Evolutionary conservation across 768 basidiomycete species (phyloP).

Genomic region (Rhizopogon vinicolor): DNA sequence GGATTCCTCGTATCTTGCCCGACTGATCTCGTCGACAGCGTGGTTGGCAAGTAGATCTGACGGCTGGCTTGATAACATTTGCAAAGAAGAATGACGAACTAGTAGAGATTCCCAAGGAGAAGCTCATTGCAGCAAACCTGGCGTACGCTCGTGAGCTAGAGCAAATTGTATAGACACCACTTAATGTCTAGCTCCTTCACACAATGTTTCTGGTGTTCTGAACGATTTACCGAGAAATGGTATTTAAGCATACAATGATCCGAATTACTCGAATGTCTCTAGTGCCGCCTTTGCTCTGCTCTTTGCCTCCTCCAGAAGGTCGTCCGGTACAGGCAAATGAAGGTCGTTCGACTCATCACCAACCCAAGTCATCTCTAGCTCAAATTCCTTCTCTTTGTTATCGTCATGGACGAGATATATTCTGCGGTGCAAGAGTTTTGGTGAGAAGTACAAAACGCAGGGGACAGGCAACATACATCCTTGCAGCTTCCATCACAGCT

Average conservation of each 20-base stretch:
- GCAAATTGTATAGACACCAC: conserved; percentile 69
- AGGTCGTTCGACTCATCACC: conserved; percentile 75
- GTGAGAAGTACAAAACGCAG: background rate
- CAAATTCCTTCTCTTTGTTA: conserved; percentile 97
- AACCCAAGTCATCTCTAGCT: conserved; percentile 97
- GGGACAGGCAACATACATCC: conserved; percentile 64
- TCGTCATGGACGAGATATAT: conserved; percentile 98
- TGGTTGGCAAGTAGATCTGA: conserved; percentile 78
- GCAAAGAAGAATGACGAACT: conserved; percentile 77
- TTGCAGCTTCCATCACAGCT: conserved; percentile 88
- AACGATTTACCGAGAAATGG: background rate
- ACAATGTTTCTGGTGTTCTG: background rate
- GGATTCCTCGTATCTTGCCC: background rate
- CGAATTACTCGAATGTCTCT: conserved; percentile 53
- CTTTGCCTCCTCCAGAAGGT: conserved; percentile 82
- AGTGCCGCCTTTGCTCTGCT: conserved; percentile 81
- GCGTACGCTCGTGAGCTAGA: conserved; percentile 84
- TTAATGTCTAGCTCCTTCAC: conserved; percentile 1
- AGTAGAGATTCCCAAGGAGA: conserved; percentile 81
- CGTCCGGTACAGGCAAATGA: conserved; percentile 82
- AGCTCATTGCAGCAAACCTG: conserved; percentile 73
- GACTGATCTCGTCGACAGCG: conserved; percentile 44
- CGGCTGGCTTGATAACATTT: conserved; percentile 69
- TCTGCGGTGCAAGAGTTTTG: conserved; percentile 36
- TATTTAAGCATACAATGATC: conserved; percentile 18